phyloP scores from a whole-genome alignment of 1,284 basidiomycete species.

The Marasmius fiardii region DNA sequence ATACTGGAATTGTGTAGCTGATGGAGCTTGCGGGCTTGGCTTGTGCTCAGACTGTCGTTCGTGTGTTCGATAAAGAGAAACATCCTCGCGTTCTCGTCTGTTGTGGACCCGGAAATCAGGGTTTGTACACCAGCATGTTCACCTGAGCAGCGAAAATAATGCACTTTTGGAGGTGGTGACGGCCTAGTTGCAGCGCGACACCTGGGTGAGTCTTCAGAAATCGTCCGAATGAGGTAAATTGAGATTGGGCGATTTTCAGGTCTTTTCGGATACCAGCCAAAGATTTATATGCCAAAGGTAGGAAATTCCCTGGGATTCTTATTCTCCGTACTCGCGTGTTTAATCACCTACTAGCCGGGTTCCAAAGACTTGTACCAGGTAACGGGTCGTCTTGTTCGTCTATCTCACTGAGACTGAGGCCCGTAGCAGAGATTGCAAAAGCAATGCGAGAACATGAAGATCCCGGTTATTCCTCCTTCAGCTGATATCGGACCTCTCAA shows the following conservation, averaged over 20 bases:
- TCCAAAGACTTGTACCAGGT: conserved; percentile 89
- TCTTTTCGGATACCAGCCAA: conserved; percentile 86
- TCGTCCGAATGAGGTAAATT: background rate
- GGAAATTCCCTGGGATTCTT: conserved; percentile 9
- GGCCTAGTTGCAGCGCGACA: conserved; percentile 96
- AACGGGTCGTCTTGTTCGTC: background rate
- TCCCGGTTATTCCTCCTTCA: conserved; percentile 60
- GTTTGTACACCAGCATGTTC: conserved; percentile 18
- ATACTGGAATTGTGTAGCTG: conserved; percentile 59
- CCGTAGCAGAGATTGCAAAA: conserved; percentile 63
- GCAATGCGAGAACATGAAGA: conserved; percentile 87
- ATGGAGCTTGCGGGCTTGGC: conserved; percentile 99
- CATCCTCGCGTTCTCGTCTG: conserved; percentile 83
- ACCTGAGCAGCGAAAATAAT: background rate
- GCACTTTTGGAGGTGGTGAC: conserved; percentile 65
- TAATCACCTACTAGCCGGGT: conserved; percentile 52
- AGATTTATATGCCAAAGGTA: conserved; percentile 91
- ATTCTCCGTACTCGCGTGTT: too few species aligned
- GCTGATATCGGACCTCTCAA: conserved; percentile 47
- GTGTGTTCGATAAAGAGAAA: conserved; percentile 65
- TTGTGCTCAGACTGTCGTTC: conserved; percentile 87
- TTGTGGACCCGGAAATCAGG: conserved; percentile 97
- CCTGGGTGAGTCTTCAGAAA: conserved; percentile 53
- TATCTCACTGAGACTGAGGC: background rate
- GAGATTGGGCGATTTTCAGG: conserved; percentile 37